Evolutionary conservation across 2,329 filamentous ascomycete species (phyloP), one percentile per base, ranked within the genome.

Genomic region (Ophiocordyceps polyrhachis-furcata): DNA sequence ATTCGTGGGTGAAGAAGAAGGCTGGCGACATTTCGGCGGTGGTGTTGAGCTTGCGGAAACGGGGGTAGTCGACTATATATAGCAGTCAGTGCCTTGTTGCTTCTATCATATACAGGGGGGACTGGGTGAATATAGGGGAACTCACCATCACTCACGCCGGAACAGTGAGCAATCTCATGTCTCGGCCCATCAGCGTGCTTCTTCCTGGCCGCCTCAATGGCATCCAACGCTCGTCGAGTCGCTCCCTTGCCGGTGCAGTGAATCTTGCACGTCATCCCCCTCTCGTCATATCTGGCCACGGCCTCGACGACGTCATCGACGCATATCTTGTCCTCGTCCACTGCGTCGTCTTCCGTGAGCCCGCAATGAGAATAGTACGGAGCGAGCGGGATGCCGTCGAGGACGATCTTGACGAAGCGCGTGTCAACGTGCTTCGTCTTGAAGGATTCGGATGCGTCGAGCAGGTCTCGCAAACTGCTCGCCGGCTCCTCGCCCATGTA

Each of bases 211-310:
- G 31, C 31, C n/a, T 43, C 42, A 14, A 42, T 45, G 19, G 38
- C 43, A 37, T 45, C 43, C 19, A 45, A 21, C 4, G 43, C 43
- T 25, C 28, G 17, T 6, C 43, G 25, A 8, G 43, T 45, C 3
- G 43, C 43, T 14, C 43, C 43, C 20, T 45, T 25, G 9, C 43
- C 43, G 38, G 43, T 45, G 15, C 43, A 41, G 19, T 45, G 43
- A 25, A 45, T 45, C 43, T 45, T 45, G 43, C 43, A 45, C 17
- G 43, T 45, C 43, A 45, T 45, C 7, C 43, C 43, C n/a, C 28
- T 19, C 9, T 35, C 28, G 31, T 45, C 43, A 25, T 45, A 45
- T 15, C 38, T 8, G 6, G 29, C 20, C 14, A 45, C 15, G 19
- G 43, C 43, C 28, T 45, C 43, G 15, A 35, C 17, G 14, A 45